Conservation (phyloP, 2,329 filamentous ascomycete genomes). For the Colletotrichum sojae region DNA sequence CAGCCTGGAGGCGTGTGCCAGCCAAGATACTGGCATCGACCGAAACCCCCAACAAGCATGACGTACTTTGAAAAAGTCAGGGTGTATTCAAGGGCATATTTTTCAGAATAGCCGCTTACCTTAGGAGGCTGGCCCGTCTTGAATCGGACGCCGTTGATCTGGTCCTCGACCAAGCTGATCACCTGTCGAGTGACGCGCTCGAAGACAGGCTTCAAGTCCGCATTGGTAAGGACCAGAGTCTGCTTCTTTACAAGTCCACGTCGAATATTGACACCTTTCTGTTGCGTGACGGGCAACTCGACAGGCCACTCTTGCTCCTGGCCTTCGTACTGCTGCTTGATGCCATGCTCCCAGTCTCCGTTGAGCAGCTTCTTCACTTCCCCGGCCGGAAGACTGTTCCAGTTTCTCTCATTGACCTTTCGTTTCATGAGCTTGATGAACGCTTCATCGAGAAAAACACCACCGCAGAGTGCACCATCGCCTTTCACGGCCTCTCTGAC, state of each 20-base stretch:
- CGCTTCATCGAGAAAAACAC: conserved; percentile 55
- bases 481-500: conserved; percentile 56
- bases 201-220: conserved; percentile 46
- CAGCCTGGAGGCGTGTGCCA: conserved; percentile 36
- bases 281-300: conserved; percentile 37
- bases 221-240: background rate
- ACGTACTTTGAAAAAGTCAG: conserved; percentile 48
- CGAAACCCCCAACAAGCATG: conserved; percentile 57
- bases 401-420: conserved; percentile 36
- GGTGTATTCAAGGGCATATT: background rate
- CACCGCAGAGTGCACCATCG: conserved; percentile 56
- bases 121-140: conserved; percentile 44
- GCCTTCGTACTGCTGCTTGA: conserved; percentile 45
- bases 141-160: conserved; percentile 42
- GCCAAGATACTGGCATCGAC: conserved; percentile 49
- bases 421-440: conserved; percentile 50
- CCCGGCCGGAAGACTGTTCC: conserved; percentile 11
- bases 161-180: conserved; percentile 43
- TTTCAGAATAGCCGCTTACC: conserved; percentile 40
- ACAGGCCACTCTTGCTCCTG: conserved; percentile 32
- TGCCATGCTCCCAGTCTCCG: conserved; percentile 45
- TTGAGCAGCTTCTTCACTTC: conserved; percentile 33
- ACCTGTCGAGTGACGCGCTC: conserved; percentile 43
- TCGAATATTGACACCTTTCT: background rate
- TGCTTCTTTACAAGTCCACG: conserved; percentile 1